Base-by-base conservation (phyloP, 257 asterid species). In the Leonotis leonurus region DNA sequence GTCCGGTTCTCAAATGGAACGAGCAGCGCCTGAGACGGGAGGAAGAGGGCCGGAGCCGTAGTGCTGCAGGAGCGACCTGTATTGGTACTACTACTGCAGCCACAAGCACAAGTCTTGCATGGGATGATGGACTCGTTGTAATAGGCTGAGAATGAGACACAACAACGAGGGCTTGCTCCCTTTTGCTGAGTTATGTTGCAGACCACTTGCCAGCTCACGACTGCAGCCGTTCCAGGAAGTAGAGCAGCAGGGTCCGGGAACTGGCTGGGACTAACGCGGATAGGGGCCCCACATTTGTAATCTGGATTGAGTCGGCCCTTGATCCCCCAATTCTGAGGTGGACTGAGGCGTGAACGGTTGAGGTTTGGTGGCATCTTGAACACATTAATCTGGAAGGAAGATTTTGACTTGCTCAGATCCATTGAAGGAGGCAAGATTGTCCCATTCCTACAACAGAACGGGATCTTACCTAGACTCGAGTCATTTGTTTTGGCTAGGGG, bases 171-270 rank as follows among this genome's bases (percentile, higher is more conserved):
- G 78, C 78, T 87, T 0, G 80, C 80, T 1, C 75, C 84, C 62
- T 77, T 76, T 3, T 82, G 76, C 41, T 80, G 88, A 0, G 97
- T 89, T 39, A 92, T 89, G 58, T 89, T 92, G 80, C 99, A 92
- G 1, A 87, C 91, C 41, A 92, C 87, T 65, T 92, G 99, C 97
- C 97, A 92, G 71, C 96, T 92, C 1, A 95, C 92, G 17, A 92
- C 60, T 0, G 92, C 94, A 2, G 86, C 46, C 0, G 86, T 41
- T 3, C 67, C 49, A 0, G 95, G 75, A 9, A 84, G 68, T 16
- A 76, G 67, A 4, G 72, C 77, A 7, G 80, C 76, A 0, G 97
- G 93, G 75, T 92, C 91, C 0, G 97, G 97, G 67, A 83, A 87
- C 25, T 70, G 72, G 48, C 79, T 85, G 0, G 97, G 91, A 32